These are phyloP conservation scores for Tetrapisispora namnaoensis DNA, from an alignment of 805 yeast species.

Conservation along the genomic window DNA sequence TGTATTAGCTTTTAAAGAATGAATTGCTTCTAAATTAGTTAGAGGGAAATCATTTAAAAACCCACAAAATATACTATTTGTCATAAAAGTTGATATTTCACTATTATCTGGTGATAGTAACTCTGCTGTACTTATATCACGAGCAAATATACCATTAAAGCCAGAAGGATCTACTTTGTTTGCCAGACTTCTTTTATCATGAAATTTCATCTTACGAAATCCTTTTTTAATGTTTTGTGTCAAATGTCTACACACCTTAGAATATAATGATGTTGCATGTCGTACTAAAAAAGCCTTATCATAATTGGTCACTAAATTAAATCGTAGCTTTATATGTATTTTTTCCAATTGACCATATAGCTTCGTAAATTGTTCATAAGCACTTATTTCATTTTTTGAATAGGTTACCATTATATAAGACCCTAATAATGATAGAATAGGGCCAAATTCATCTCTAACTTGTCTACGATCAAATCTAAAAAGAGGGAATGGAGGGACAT, in stretches of 20 bases:
- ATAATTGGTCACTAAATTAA: slow-evolving; percentile 42
- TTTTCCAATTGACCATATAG: slow-evolving; percentile 51
- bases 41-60: slow-evolving; percentile 63
- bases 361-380: slow-evolving; percentile 44
- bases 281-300: slow-evolving; percentile 43
- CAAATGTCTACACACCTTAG: slow-evolving; percentile 52
- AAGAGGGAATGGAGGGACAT: slow-evolving; percentile 48
- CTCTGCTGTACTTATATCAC: slow-evolving; percentile 53
- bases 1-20: neutral
- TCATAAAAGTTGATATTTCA: slow-evolving; percentile 50
- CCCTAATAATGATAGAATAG: slow-evolving; percentile 46
- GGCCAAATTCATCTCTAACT: slow-evolving; percentile 46
- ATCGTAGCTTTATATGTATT: slow-evolving; percentile 42
- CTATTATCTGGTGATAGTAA: slow-evolving; percentile 36
- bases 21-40: slow-evolving; percentile 19
- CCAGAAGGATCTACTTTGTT: slow-evolving; percentile 43
- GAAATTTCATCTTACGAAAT: neutral
- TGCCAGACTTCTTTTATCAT: neutral
- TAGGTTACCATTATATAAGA: slow-evolving; percentile 62
- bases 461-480: slow-evolving; percentile 36
- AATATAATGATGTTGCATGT: slow-evolving; percentile 42
- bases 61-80: slow-evolving; percentile 61
- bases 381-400: slow-evolving; percentile 58
- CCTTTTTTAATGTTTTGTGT: slow-evolving; percentile 32
- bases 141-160: slow-evolving; percentile 54